Evolutionary conservation across 345 rosid genomes (phyloP).

Genomic region (Hibiscus trionum): DNA sequence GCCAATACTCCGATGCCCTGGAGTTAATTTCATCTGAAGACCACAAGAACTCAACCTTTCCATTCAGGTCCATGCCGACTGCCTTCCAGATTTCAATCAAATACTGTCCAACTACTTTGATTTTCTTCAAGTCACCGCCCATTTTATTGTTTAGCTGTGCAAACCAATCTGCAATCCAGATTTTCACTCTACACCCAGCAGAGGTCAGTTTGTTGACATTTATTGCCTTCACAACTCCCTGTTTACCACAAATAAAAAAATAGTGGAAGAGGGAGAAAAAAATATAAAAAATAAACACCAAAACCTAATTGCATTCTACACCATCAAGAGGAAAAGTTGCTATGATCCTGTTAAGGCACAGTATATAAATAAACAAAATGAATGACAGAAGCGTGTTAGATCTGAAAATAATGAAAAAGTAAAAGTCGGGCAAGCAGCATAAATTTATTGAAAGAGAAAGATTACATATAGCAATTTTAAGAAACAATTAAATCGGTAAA

Average conservation of each 20-base stretch:
- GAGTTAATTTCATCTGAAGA: constrained; percentile 84
- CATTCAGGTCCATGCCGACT: constrained; percentile 59
- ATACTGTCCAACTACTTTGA: constrained; percentile 59
- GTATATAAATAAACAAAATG: no score
- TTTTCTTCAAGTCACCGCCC: constrained; percentile 84
- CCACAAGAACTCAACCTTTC: constrained; percentile 78
- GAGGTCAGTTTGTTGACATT: constrained; percentile 82
- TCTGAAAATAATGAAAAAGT: no score
- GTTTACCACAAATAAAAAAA: constrained; percentile 1
- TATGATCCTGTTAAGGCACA: no score
- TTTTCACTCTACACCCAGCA: constrained; percentile 81
- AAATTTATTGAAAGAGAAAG: background rate
- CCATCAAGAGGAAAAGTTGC: background rate
- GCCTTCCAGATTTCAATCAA: constrained; percentile 79
- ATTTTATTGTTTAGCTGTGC: constrained; percentile 86
- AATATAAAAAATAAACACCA: background rate
- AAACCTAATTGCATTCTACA: no score
- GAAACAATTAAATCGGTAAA: background rate
- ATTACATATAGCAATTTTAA: background rate
- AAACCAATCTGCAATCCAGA: constrained; percentile 99
- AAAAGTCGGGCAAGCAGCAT: background rate
- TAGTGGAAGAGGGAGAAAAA: background rate
- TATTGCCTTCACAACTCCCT: constrained; percentile 83
- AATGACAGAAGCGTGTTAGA: no score
- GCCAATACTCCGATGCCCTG: constrained; percentile 73